phyloP scores from a whole-genome alignment of 768 basidiomycete species.

The Lactifluus rugatus region DNA sequence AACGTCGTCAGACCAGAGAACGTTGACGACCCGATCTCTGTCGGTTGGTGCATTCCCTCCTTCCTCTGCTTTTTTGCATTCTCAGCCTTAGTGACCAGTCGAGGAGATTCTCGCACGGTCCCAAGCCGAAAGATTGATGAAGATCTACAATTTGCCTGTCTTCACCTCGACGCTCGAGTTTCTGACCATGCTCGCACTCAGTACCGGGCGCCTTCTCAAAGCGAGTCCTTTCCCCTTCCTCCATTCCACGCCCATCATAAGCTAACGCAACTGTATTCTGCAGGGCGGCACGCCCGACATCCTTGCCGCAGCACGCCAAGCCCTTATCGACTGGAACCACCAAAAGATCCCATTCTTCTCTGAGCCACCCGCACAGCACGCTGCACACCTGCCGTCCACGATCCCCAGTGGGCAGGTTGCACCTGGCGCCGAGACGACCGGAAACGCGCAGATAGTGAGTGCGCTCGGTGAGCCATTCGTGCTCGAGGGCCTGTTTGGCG shows the following conservation, averaged over 20 bases:
- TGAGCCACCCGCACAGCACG: background rate
- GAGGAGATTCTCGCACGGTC: conserved; percentile 80
- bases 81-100: conserved; percentile 39
- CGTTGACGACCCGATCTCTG: conserved; percentile 79
- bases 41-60: conserved; percentile 44
- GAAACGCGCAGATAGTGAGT: conserved; percentile 68
- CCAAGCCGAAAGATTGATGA: conserved; percentile 57
- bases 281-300: conserved; percentile 90
- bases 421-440: conserved; percentile 70
- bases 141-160: conserved; percentile 76
- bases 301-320: conserved; percentile 67
- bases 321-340: conserved; percentile 64
- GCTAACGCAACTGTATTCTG: background rate
- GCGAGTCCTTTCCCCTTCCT: conserved; percentile 27
- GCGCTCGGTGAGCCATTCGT: conserved; percentile 72
- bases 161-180: conserved; percentile 71
- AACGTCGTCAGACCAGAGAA: conserved; percentile 90
- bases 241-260: background rate
- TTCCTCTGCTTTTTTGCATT: background rate
- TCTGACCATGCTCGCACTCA: conserved; percentile 81
- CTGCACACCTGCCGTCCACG: conserved; percentile 23
- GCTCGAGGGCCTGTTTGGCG: conserved; percentile 69
- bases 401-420: conserved; percentile 35
- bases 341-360: background rate
- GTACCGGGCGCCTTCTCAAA: conserved; percentile 75